Evolutionary conservation across 768 basidiomycete species (phyloP).

Genomic region (Tricholoma sp.): DNA sequence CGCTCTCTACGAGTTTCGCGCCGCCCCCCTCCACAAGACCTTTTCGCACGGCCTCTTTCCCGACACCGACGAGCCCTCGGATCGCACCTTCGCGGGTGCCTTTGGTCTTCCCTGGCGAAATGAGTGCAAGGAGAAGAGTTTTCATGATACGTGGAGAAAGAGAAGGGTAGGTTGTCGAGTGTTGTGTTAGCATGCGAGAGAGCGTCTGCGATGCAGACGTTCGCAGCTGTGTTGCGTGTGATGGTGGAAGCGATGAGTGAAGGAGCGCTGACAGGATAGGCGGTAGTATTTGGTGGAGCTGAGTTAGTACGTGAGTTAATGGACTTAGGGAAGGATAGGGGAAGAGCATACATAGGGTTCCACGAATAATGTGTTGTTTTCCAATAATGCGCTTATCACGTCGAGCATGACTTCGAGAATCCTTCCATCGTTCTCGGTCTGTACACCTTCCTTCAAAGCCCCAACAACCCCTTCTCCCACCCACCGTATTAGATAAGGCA

Average conservation of each 20-base stretch:
- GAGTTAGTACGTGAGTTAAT: conserved; percentile 2
- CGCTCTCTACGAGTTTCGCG: conserved; percentile 57
- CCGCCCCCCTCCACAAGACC: conserved; percentile 80
- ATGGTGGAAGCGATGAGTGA: conserved; percentile 75
- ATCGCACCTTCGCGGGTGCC: conserved; percentile 90
- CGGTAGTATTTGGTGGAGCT: conserved; percentile 96
- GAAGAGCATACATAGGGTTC: conserved; percentile 85
- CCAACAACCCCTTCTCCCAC: conserved; percentile 81
- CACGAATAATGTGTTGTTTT: conserved; percentile 85
- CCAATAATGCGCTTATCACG: conserved; percentile 71
- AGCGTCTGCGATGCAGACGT: conserved; percentile 81
- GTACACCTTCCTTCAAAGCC: conserved; percentile 50
- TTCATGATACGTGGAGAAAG: conserved; percentile 89
- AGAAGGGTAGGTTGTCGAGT: conserved; percentile 85
- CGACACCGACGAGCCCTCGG: conserved; percentile 69
- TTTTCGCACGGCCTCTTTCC: conserved; percentile 79
- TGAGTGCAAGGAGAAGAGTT: conserved; percentile 83
- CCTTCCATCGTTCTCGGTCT: conserved; percentile 61
- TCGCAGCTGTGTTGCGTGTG: conserved; percentile 69
- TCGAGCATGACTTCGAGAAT: conserved; percentile 80
- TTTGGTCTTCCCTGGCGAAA: conserved; percentile 63
- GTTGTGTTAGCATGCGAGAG: conserved; percentile 72
- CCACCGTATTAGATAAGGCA: conserved; percentile 96
- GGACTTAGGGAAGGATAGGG: background rate
- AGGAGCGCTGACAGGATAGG: conserved; percentile 89